Conservation (phyloP, 805 yeast genomes). For the Saccharomycopsis javanensis region DNA sequence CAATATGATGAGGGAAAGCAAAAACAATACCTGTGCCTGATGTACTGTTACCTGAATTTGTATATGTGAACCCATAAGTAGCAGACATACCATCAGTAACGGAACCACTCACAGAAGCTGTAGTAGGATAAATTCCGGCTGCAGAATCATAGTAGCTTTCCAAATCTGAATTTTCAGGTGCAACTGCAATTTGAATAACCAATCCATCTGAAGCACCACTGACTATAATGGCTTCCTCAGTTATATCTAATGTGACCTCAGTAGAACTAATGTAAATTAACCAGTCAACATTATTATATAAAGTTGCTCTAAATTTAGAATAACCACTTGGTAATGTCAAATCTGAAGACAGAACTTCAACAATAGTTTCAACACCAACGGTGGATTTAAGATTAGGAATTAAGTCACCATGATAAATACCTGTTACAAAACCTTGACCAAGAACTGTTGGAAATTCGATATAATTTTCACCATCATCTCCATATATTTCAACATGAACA, state of each 20-base stretch:
- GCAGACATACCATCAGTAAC: constrained; percentile 30
- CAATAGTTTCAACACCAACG: constrained; percentile 52
- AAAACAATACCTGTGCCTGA: constrained; percentile 40
- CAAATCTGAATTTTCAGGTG: constrained; percentile 19
- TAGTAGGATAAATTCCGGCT: constrained; percentile 53
- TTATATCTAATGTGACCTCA: constrained; percentile 25
- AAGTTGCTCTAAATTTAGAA: constrained; percentile 44
- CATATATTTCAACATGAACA: constrained; percentile 10
- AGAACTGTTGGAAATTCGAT: constrained; percentile 56
- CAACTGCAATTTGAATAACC: constrained; percentile 46
- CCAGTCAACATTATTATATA: constrained; percentile 56
- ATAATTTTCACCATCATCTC: constrained; percentile 27
- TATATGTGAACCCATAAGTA: constrained; percentile 35
- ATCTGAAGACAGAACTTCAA: constrained; percentile 28
- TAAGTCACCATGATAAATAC: constrained; percentile 42
- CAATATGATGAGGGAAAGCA: constrained; percentile 61
- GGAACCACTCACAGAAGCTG: constrained; percentile 35
- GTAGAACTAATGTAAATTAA: constrained; percentile 44
- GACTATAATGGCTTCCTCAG: constrained; percentile 35
- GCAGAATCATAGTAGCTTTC: constrained; percentile 41
- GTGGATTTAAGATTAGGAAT: constrained; percentile 48
- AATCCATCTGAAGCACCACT: constrained; percentile 37
- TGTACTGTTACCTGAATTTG: constrained; percentile 36
- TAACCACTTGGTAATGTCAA: constrained; percentile 27
- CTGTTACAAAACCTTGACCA: constrained; percentile 75